Base-by-base conservation (phyloP, 2,329 filamentous ascomycete genomes). In the Pseudocercospora fuligena region DNA sequence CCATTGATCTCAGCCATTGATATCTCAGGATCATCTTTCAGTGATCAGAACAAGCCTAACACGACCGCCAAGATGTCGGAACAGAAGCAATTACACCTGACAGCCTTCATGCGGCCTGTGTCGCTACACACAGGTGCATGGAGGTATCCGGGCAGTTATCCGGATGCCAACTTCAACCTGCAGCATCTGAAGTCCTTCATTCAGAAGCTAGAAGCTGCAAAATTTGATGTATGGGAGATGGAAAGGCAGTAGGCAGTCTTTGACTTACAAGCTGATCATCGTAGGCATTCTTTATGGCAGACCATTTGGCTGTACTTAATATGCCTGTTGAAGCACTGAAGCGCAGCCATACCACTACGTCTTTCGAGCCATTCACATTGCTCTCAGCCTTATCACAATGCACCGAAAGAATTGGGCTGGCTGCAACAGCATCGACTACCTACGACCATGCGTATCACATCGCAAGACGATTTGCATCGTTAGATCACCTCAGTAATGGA, bases 81-180 rank as follows among this genome's bases (percentile, higher is more conserved):
- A 16, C 43, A 56, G 36, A 76, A 74, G 61, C 73, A 83, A 67
- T 75, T 87, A 5, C 85, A 88, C 68, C 80, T 88, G 3, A 87
- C 86, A 2, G 86, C 65, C 14, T 66, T 66, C 49, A 64, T 66
- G 57, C 25, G 65, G 9, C 65, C 65, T 19, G 56, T 85, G 0
- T 88, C 87, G 66, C 87, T 88, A 85, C 83, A 88, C 68, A 85
- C 84, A 1, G 84, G 86, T 29, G 70, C 68, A 14, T 71, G 69
- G 69, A 51, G 85, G 5, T 87, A 87, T 68, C 85, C 85, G 0
- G 83, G 83, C 2, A 77, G 85, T 0, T 85, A 84, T 63, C 79
- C 85, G 0, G 85, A 87, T 63, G 85, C 85, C 61, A 88, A 87
- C 76, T 87, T 87, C 81, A 86, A 86, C 69, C 80, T 87, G 14